A percentile compares a stretch with the other conserved stretches of the same genome.
Evolutionary conservation across 345 rosid species (phyloP).

Genomic region (Garcia nutans): DNA sequence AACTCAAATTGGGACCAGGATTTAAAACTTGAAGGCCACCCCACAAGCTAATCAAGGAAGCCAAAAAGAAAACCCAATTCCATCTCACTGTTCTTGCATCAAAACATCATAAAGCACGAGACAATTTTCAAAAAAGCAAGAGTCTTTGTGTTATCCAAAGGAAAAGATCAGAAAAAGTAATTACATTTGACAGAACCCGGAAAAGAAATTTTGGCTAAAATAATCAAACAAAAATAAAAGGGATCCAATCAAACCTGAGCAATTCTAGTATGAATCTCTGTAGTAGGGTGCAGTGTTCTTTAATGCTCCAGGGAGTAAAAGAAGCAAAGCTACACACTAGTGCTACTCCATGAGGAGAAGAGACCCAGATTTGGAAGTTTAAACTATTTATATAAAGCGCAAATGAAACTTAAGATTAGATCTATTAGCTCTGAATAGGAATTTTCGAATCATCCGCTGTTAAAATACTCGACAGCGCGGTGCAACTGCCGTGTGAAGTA

Average conservation of each 20-base stretch:
- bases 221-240: background rate
- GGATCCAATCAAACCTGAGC: conserved; percentile 25
- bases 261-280: conserved; percentile 10
- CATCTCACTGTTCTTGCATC: background rate
- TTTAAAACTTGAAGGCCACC: conserved; percentile 13
- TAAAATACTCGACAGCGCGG: too few species aligned
- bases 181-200: background rate
- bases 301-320: too few species aligned
- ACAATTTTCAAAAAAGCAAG: background rate
- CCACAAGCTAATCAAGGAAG: too few species aligned
- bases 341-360: too few species aligned
- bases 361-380: too few species aligned
- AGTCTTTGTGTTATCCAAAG: background rate
- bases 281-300: background rate
- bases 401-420: background rate
- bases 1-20: conserved; percentile 10
- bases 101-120: background rate
- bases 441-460: too few species aligned
- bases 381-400: too few species aligned
- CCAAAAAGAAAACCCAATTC: too few species aligned
- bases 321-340: too few species aligned
- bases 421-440: background rate
- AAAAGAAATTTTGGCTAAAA: background rate
- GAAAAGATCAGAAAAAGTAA: background rate
- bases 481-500: too few species aligned